Percentiles rank a stretch among this genome's conserved stretches.
Conservation (phyloP, 2,329 filamentous ascomycete genomes). For the Colletotrichum abscissum region DNA sequence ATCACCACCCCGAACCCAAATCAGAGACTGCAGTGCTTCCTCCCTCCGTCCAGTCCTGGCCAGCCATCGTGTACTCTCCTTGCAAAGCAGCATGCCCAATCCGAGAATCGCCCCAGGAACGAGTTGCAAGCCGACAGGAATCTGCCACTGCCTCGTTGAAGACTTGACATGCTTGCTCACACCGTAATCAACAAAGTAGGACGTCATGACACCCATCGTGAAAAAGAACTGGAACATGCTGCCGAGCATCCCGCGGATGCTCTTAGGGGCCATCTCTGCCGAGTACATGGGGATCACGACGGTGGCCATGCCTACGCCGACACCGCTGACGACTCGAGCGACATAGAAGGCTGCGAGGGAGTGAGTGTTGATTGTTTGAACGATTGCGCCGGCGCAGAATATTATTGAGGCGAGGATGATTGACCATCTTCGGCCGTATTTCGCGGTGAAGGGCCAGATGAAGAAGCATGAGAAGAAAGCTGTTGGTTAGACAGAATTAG, state of each 20-base stretch:
- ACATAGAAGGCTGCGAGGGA: slow-evolving; percentile 51
- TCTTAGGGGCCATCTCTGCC: slow-evolving; percentile 59
- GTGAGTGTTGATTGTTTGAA: slow-evolving; percentile 52
- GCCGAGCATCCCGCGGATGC: slow-evolving; percentile 55
- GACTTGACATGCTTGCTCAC: slow-evolving; percentile 51
- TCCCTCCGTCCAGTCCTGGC: slow-evolving; percentile 57
- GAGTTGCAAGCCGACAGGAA: slow-evolving; percentile 59
- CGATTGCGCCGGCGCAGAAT: slow-evolving; percentile 56
- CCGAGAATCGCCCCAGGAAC: slow-evolving; percentile 58
- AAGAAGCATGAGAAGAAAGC: slow-evolving; percentile 57
- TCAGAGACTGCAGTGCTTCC: slow-evolving; percentile 58
- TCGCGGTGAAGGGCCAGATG: slow-evolving; percentile 55
- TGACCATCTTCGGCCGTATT: slow-evolving; percentile 52
- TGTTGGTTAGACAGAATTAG: slow-evolving; percentile 19
- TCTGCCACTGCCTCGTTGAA: slow-evolving; percentile 60
- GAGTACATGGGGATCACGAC: slow-evolving; percentile 59
- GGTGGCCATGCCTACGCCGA: slow-evolving; percentile 52
- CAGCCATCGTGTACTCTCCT: slow-evolving; percentile 60
- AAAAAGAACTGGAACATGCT: slow-evolving; percentile 59
- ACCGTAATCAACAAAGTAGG: slow-evolving; percentile 58
- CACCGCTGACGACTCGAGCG: slow-evolving; percentile 47
- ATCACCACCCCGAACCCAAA: slow-evolving; percentile 63
- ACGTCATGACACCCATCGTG: slow-evolving; percentile 53
- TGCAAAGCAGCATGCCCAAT: slow-evolving; percentile 59
- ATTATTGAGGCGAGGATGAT: slow-evolving; percentile 51